phyloP scores from a whole-genome alignment of 2,329 filamentous ascomycete species.

The Fusarium sp. region DNA sequence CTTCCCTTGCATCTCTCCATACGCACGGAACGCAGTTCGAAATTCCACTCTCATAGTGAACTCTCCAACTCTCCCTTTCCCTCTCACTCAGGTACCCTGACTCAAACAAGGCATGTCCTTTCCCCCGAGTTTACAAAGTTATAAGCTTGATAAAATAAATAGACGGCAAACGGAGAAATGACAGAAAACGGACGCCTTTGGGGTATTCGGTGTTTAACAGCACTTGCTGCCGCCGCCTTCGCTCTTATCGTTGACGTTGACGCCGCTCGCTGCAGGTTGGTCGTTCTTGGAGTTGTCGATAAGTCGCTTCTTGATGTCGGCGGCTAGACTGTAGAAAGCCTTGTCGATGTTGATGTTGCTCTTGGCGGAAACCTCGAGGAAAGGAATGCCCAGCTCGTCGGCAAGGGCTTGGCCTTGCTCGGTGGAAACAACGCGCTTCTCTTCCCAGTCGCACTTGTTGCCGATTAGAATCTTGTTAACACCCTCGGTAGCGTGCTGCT shows the following conservation, averaged over 20 bases:
- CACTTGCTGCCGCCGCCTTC: constrained; percentile 75
- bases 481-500: constrained; percentile 97
- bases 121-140: constrained; percentile 40
- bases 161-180: constrained; percentile 41
- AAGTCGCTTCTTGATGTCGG: constrained; percentile 98
- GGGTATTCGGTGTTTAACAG: constrained; percentile 66
- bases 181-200: constrained; percentile 32
- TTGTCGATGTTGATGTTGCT: constrained; percentile 99
- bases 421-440: constrained; percentile 94
- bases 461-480: constrained; percentile 99
- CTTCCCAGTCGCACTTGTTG: constrained; percentile 99
- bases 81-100: constrained; percentile 28
- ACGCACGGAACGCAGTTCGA: constrained; percentile 7
- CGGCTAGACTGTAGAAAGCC: constrained; percentile 94
- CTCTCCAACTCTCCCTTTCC: constrained; percentile 33
- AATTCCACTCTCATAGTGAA: constrained; percentile 24
- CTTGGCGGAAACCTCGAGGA: constrained; percentile 98
- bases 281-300: constrained; percentile 91
- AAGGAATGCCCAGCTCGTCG: constrained; percentile 95
- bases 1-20: constrained; percentile 17
- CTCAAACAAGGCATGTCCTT: constrained; percentile 27
- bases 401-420: constrained; percentile 94
- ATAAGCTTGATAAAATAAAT: constrained; percentile 43
- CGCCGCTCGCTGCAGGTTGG: constrained; percentile 66
- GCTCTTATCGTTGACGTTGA: constrained; percentile 76